Evolutionary conservation across 73 alveolate genomes (phyloP), one percentile per base, ranked within the genome.

Genomic region (Paramecium bursaria): DNA sequence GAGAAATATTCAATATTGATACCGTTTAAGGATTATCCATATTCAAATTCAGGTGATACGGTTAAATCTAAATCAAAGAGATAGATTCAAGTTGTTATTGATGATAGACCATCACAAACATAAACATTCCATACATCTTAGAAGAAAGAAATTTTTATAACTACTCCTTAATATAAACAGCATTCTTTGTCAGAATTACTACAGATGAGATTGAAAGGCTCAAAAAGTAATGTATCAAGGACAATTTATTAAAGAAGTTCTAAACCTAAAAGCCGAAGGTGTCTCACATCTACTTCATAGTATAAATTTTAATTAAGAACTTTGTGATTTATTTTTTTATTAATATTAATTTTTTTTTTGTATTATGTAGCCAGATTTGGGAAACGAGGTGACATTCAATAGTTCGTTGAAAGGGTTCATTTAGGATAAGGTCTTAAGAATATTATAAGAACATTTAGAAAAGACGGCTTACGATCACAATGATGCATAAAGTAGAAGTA

Each of bases 401-500:
- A 50, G 76, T 23, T 30, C 76, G 3, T 46, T 75, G 13, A 75
- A 75, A 50, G 26, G 27, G 21, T 52, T 15, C n/a, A 55, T 75
- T 33, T 50, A 75, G 26, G 60, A 75, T 3, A 46, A 26, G 33
- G 88, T 61, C 31, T 31, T 46, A 14, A 27, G 26, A 26, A 48
- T 46, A 2, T 50, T 75, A n/a, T 21, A 50, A 50, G 60, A 27
- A 50, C 51, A 75, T 31, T 86, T 93, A 54, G 86, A 74, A 74
- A 86, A 85, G 39, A 75, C 80, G 48, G 79, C 79, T 0, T 93
- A 91, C 75, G 88, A 86, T 49, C 91, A 87, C 30, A 88, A 73
- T 30, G 95, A 93, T 53, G 96, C 93, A 25, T 89, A 92, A 50
- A 44, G 50, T n/a, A 91, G 95, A 94, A 82, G 94, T 42, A 87